A percentile compares a stretch with the other conserved stretches of the same genome.
Conservation (phyloP, 78 protist species). For the Planoprotostelium fungivorum region DNA sequence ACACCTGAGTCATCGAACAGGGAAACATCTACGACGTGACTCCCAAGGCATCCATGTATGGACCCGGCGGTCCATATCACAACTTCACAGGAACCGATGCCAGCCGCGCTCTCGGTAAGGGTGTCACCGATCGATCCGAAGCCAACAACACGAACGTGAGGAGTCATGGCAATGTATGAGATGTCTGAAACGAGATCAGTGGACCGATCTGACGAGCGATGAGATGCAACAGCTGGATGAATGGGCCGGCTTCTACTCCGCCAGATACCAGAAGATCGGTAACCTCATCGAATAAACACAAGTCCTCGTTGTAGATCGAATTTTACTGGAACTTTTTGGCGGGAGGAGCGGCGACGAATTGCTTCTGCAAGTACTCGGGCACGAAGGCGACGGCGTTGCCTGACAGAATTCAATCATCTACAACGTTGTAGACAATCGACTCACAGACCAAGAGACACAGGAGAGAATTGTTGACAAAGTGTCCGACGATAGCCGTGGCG, state of each 20-base stretch:
- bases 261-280: neutral
- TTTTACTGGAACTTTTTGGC: no score
- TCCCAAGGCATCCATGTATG: neutral
- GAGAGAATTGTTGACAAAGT: no score
- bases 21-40: neutral
- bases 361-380: no score
- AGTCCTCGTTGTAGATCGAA: no score
- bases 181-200: neutral
- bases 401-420: no score
- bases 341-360: no score
- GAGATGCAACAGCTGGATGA: neutral
- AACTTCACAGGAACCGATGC: neutral
- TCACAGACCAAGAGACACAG: no score
- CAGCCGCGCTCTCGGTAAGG: neutral
- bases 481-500: no score
- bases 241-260: neutral
- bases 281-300: neutral
- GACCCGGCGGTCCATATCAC: neutral
- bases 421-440: no score
- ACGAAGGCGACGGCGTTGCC: no score
- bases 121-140: neutral
- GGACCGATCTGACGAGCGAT: neutral
- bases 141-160: neutral
- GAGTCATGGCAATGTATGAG: neutral
- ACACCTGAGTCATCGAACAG: neutral